Conservation (phyloP, 23 red algal genomes). For the Agarophyton chilense region DNA sequence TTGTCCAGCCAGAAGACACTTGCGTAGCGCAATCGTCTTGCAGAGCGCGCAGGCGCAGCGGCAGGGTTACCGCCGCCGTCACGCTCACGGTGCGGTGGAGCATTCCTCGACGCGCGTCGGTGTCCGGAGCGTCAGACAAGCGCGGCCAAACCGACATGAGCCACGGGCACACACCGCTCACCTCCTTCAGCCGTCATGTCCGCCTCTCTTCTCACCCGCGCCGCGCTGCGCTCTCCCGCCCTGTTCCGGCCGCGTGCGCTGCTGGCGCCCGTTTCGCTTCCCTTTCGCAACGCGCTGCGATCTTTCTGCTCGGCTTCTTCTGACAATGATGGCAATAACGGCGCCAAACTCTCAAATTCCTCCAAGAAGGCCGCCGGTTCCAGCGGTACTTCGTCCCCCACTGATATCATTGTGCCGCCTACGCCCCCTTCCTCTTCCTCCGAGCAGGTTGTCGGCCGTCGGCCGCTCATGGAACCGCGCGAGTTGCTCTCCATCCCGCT, state of each 20-base stretch:
- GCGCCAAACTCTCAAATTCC: background rate
- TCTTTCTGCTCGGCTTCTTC: slow-evolving; percentile 1
- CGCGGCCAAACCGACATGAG: too few species aligned
- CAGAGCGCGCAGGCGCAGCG: too few species aligned
- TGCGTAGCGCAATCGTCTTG: too few species aligned
- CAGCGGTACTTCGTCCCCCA: background rate
- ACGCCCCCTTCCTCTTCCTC: slow-evolving; percentile 26
- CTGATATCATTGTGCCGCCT: slow-evolving; percentile 58
- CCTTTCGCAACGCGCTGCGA: background rate
- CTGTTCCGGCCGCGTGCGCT: slow-evolving; percentile 13
- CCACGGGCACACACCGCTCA: too few species aligned
- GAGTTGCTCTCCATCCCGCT: slow-evolving; percentile 81
- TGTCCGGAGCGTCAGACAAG: too few species aligned
- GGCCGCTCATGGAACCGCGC: slow-evolving; percentile 50
- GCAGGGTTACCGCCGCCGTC: too few species aligned
- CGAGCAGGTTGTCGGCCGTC: slow-evolving; percentile 57
- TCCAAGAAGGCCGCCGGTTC: background rate
- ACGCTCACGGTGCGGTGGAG: too few species aligned
- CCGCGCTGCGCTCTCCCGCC: background rate
- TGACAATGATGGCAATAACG: background rate
- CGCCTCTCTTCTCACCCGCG: background rate
- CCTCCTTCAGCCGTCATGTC: background rate
- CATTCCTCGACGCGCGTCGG: too few species aligned
- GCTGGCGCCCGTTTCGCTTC: background rate
- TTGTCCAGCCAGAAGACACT: too few species aligned